Percentiles rank a stretch among this genome's conserved stretches.
Evolutionary conservation across 169 alveolate genomes (phyloP).

Genomic region (Babesia sp.): DNA sequence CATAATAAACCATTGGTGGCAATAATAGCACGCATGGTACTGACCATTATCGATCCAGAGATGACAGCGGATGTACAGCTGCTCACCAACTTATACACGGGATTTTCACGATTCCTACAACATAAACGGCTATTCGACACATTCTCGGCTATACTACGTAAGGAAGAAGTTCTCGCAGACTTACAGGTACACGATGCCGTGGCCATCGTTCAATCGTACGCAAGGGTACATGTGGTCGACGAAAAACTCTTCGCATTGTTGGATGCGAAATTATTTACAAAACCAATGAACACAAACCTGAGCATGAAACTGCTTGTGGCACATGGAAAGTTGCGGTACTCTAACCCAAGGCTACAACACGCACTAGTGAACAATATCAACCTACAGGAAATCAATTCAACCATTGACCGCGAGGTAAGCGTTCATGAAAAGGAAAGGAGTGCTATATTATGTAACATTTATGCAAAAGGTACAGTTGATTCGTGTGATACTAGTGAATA

Average conservation of each 20-base stretch:
- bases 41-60: conserved; percentile 34
- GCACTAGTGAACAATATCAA: conserved; percentile 33
- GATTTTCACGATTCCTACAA: conserved; percentile 53
- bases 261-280: conserved; percentile 5
- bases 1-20: conserved; percentile 21
- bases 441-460: too few relatives aligned
- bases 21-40: conserved; percentile 18
- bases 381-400: conserved; percentile 35
- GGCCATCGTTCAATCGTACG: conserved; percentile 37
- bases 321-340: conserved; percentile 38
- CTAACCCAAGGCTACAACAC: conserved; percentile 29
- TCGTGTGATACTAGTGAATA: background rate
- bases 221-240: conserved; percentile 37
- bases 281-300: conserved; percentile 29
- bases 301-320: conserved; percentile 36
- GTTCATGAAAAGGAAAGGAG: background rate
- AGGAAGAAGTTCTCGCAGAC: conserved; percentile 62
- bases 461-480: too few relatives aligned
- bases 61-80: conserved; percentile 36
- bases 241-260: conserved; percentile 27
- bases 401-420: conserved; percentile 39
- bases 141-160: conserved; percentile 31
- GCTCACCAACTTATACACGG: conserved; percentile 47
- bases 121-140: conserved; percentile 17
- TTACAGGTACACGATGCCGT: conserved; percentile 40